Evolutionary conservation across 83 land plant genomes (phyloP).

Genomic region (Thuja plicata): DNA sequence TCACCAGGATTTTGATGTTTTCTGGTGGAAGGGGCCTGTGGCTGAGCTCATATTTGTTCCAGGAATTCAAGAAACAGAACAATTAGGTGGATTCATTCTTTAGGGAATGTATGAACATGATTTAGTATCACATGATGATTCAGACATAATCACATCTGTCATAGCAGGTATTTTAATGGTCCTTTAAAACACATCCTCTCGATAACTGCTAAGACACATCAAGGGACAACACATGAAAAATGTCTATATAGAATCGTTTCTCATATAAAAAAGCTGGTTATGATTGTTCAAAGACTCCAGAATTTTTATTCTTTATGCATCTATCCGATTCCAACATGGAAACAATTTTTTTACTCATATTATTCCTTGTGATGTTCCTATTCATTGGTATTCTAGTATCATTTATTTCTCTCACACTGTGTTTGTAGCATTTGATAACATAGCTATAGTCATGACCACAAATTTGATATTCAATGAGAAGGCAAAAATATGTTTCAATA

Average conservation of each 20-base stretch:
- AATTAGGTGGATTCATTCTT: constrained; percentile 31
- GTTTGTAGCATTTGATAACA: background rate
- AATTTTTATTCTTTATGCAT: background rate
- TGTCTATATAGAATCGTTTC: background rate
- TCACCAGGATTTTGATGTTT: constrained; percentile 49
- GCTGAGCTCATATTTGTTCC: constrained; percentile 42
- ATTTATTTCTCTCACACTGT: background rate
- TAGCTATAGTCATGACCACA: background rate
- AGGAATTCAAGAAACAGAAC: constrained; percentile 30
- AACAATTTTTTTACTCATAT: background rate
- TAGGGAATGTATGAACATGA: constrained; percentile 31
- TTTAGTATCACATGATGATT: background rate
- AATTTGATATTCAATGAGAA: background rate
- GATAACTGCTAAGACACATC: background rate
- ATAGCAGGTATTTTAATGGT: constrained; percentile 13
- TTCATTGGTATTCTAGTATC: background rate
- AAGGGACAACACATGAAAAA: background rate
- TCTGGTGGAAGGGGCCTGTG: constrained; percentile 45
- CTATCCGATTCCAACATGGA: background rate
- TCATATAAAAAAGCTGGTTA: background rate
- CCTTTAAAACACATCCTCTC: background rate
- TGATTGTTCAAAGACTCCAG: background rate
- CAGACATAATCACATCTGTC: constrained; percentile 19
- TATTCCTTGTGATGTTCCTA: background rate
- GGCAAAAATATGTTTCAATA: background rate